Evolutionary conservation across 768 basidiomycete genomes (phyloP).

Genomic region (Naganishia friedmannii): DNA sequence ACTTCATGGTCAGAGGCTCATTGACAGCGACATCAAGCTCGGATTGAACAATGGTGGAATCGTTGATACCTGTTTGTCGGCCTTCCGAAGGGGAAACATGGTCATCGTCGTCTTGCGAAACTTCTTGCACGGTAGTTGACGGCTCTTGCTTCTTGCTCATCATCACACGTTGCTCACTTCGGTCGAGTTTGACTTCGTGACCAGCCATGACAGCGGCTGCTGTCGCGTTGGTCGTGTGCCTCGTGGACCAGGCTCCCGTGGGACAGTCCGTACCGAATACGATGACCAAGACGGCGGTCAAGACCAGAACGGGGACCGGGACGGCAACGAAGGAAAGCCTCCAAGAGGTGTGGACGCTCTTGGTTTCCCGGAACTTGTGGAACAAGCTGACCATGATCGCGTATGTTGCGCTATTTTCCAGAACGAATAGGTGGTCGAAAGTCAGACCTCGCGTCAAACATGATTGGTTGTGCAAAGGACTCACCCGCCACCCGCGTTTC

Average conservation of each 20-base stretch:
- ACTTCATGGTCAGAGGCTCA: constrained; percentile 54
- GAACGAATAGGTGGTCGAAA: neutral
- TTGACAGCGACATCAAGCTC: constrained; percentile 57
- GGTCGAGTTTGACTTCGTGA: constrained; percentile 41
- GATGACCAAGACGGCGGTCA: constrained; percentile 54
- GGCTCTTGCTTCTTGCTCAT: constrained; percentile 47
- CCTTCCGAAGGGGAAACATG: constrained; percentile 4
- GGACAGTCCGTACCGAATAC: constrained; percentile 61
- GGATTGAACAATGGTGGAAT: constrained; percentile 43
- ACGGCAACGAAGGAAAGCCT: constrained; percentile 60
- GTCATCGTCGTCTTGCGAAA: constrained; percentile 32
- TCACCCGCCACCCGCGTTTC: constrained; percentile 51
- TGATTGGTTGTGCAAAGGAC: neutral
- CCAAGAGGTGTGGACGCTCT: constrained; percentile 57
- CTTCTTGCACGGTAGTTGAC: constrained; percentile 33
- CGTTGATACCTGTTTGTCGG: constrained; percentile 18
- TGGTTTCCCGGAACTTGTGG: constrained; percentile 50
- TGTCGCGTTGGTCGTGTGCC: constrained; percentile 54
- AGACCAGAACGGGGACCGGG: constrained; percentile 59
- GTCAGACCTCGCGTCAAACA: neutral
- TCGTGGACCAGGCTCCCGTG: constrained; percentile 58
- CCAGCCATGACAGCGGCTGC: constrained; percentile 36
- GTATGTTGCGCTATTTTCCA: constrained; percentile 56
- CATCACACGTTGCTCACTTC: constrained; percentile 34
- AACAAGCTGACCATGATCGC: constrained; percentile 62